Evolutionary conservation across 164 flowering plant genomes (phyloP), one percentile per base, ranked within the genome.

Genomic region (Umbilicus rupestris): DNA sequence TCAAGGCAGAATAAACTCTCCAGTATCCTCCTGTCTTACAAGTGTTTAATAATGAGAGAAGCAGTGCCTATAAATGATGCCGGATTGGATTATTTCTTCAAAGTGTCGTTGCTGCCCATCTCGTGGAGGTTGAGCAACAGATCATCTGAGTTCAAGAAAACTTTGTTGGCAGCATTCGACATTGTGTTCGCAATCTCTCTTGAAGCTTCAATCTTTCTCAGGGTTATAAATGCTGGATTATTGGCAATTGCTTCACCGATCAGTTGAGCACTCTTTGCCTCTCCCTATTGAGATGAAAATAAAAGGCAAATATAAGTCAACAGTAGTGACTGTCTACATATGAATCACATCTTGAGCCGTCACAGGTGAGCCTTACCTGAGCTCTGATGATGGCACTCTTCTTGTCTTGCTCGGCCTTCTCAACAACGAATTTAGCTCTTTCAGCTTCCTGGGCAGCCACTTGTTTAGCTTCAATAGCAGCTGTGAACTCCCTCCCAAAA

Each of bases 341-440:
- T 33, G 37, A 33, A 33, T 33, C 37, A 33, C 6, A 2, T 33
- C 4, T 35, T 7, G 7, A 35, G 37, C n/a, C n/a, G n/a, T n/a
- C n/a, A n/a, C n/a, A n/a, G n/a, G n/a, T n/a, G n/a, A 46, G 16
- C 6, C 20, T 64, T 29, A 80, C 88, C 86, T 85, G 81, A 57
- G 89, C 87, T 66, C 84, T 77, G 70, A 85, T 78, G 58, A 81
- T 77, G 50, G 87, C 87, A 77, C 84, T 79, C 65, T 57, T 79
- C 68, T 83, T 83, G 78, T 85, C 87, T 76, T 85, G 89, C 70
- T 85, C 89, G 20, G 87, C 87, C 71, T 83, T 84, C 66, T 84
- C 86, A 20, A 85, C 89, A 15, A 83, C 80, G 68, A 79, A 83
- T 69, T 85, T 85, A 24, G 88, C 85, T 63, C 83, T 71, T 66